phyloP scores from a whole-genome alignment of 2,329 filamentous ascomycete species.

The Alternaria consortialis region DNA sequence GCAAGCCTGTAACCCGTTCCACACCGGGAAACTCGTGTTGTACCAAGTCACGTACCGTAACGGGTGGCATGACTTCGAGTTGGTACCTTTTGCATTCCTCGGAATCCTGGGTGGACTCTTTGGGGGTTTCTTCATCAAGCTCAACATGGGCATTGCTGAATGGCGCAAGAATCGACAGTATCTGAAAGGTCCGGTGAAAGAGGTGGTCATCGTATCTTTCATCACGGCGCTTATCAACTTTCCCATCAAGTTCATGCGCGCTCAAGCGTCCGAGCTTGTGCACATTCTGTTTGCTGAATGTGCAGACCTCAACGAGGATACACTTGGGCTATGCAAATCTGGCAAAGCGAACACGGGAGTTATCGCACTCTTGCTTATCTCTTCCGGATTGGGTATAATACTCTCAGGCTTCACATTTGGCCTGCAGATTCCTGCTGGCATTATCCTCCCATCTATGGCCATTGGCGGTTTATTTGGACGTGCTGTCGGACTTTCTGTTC shows the following conservation, averaged over 20 bases:
- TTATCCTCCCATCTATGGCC: conserved; percentile 94
- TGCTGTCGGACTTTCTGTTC: conserved; percentile 86
- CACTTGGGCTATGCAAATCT: conserved; percentile 88
- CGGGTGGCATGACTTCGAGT: conserved; percentile 93
- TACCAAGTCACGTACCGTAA: conserved; percentile 95
- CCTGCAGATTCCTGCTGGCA: conserved; percentile 91
- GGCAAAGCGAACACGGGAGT: conserved; percentile 83
- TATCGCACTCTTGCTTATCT: conserved; percentile 82
- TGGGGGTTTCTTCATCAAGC: conserved; percentile 91
- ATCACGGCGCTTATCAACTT: conserved; percentile 91
- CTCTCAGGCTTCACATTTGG: conserved; percentile 91
- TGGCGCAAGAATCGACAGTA: conserved; percentile 79
- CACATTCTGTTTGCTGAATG: conserved; percentile 94
- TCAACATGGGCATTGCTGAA: conserved; percentile 85
- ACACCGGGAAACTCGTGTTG: conserved; percentile 92
- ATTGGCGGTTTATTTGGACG: conserved; percentile 92
- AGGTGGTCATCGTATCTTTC: conserved; percentile 81
- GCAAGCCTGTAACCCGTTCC: conserved; percentile 91
- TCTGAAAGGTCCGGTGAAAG: conserved; percentile 73
- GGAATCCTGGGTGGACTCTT: conserved; percentile 93
- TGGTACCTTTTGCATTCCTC: conserved; percentile 85
- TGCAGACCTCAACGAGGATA: conserved; percentile 80
- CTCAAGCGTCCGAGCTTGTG: conserved; percentile 89
- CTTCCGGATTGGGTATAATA: conserved; percentile 83
- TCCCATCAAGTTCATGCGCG: conserved; percentile 94